A percentile compares a stretch with the other conserved stretches of the same genome.
Evolutionary conservation across 2,329 filamentous ascomycete genomes (phyloP).

Genomic region (Ceratocystis ficicola): DNA sequence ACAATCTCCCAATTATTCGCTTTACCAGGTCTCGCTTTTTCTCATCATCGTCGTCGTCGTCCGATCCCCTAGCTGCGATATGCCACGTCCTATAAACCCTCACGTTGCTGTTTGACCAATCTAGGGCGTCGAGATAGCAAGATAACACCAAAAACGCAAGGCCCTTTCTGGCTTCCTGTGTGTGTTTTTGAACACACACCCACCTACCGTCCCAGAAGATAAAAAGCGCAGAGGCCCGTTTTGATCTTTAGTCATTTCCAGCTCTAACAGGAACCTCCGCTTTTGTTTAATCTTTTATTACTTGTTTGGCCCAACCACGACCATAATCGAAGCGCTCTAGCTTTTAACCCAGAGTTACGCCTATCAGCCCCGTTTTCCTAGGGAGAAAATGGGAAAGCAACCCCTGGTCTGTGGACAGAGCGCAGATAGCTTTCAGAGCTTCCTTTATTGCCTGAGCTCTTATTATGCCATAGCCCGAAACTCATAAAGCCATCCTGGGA

Average conservation of each 20-base stretch:
- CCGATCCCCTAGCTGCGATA: too few relatives aligned
- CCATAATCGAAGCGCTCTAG: neutral
- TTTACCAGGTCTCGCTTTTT: too few relatives aligned
- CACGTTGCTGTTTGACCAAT: too few relatives aligned
- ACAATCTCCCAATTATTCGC: too few relatives aligned
- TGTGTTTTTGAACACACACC: neutral
- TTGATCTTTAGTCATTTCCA: neutral
- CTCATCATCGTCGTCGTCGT: too few relatives aligned
- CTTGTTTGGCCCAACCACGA: neutral
- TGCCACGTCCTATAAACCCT: too few relatives aligned
- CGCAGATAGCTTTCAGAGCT: neutral
- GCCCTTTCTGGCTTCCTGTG: neutral
- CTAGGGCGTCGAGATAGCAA: too few relatives aligned
- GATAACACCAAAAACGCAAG: too few relatives aligned
- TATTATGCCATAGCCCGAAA: neutral
- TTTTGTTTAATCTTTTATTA: neutral
- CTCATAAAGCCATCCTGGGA: constrained; percentile 4
- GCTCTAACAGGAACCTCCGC: neutral
- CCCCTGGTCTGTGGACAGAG: neutral
- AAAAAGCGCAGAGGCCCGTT: neutral
- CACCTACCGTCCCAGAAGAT: neutral
- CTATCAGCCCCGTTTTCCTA: neutral
- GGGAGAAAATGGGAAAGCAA: neutral
- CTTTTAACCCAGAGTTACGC: constrained; percentile 1
- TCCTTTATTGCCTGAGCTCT: neutral